These are phyloP conservation scores for Linum lewisii DNA, from an alignment of 345 rosid genomes.

Conservation along the genomic window DNA sequence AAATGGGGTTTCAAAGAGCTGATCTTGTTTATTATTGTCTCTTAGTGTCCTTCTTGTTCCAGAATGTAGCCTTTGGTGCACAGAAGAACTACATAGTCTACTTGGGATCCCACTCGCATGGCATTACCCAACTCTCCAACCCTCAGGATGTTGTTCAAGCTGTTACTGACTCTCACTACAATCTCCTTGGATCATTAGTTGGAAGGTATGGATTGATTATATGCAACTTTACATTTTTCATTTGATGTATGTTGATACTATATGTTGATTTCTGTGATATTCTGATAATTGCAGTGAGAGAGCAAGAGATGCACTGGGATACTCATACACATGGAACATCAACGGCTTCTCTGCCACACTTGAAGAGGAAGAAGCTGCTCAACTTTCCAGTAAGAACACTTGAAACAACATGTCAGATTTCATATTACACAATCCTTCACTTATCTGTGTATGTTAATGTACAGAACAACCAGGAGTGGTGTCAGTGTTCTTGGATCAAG, in stretches of 20 bases:
- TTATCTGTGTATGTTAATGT: background rate
- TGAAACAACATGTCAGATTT: background rate
- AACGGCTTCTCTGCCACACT: no score
- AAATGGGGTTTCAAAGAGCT: background rate
- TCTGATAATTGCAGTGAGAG: conserved; percentile 1
- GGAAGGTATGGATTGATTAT: conserved; percentile 3
- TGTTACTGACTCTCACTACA: conserved; percentile 5
- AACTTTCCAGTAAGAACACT: background rate
- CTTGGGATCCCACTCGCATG: conserved; percentile 8
- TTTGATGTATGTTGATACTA: no score
- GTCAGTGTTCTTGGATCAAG: conserved; percentile 7
- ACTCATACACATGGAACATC: no score
- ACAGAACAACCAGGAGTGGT: conserved; percentile 10
- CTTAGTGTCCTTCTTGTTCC: background rate
- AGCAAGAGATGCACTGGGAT: background rate
- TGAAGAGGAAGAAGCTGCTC: no score
- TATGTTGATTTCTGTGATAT: background rate
- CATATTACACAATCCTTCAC: background rate
- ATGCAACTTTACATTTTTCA: no score
- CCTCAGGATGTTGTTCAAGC: background rate
- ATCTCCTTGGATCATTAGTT: conserved; percentile 3
- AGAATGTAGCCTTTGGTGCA: background rate
- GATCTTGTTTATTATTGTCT: background rate
- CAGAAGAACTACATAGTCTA: conserved; percentile 11
- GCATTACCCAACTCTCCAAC: no score